Base-by-base conservation (phyloP, 192 early-diverging fungal genomes). In the Podila horticola region DNA sequence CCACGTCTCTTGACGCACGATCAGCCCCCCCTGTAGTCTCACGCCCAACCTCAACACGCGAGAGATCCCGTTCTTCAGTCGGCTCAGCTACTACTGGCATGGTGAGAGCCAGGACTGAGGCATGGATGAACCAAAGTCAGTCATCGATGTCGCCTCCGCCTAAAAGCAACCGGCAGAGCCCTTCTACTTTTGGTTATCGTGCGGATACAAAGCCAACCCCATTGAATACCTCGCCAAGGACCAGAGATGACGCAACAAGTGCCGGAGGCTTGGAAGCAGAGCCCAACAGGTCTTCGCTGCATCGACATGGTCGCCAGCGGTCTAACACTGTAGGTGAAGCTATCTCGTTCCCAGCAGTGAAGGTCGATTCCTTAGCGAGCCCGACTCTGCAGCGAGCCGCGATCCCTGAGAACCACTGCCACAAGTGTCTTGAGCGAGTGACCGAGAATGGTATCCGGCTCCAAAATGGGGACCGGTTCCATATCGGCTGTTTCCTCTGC, bases 401-500 rank as follows among this genome's bases (percentile, higher is more conserved):
- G 3, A 60, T 81, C 20, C 77, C 77, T 0, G 77, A 72, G 24
- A 52, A 52, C 29, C 70, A 73, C 51, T 85, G 84, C 61, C 82
- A 64, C 62, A 75, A 84, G 71, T 87, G 86, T 36, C 52, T 67
- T 17, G 74, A 87, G n/a, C 64, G 57, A 12, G 70, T 85, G 10
- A 79, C 69, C 4, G 84, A 83, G 61, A 79, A 71, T n/a, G 77
- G 82, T 49, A 73, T 87, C 22, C 64, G 69, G 28, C 41, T 85
- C 0, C 84, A 84, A 8, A 85, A 74, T 66, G 83, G 79, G 17
- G 72, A 74, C 33, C 71, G 74, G 30, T 87, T 72, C 34, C 86
- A 87, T 65, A 77, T 84, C 13, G 67, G 72, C 11, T 87, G 86
- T 62, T 77, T 87, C 31, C 70, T 82, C 1, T 87, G 86, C 55